These are phyloP conservation scores for Trichoderma sp. DNA, from an alignment of 2,329 filamentous ascomycete genomes.

Conservation along the genomic window DNA sequence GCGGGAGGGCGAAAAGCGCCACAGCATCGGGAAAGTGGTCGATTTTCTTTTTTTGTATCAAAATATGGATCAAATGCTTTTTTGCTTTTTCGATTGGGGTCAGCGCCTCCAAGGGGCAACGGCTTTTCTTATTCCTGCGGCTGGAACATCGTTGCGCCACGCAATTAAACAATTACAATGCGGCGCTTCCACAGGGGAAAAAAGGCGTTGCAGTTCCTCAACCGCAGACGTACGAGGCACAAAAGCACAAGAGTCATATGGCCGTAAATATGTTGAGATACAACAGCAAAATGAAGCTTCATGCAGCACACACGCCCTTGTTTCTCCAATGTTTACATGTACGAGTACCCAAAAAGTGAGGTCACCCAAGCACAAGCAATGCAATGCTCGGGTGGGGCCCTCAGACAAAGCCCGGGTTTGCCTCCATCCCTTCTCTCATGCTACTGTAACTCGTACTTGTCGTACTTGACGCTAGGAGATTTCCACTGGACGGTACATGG, in stretches of 20 bases:
- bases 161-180: slow-evolving; percentile 6
- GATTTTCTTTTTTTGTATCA: background rate
- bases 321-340: background rate
- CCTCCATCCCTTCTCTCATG: background rate
- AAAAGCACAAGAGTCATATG: background rate
- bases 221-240: background rate
- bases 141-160: slow-evolving; percentile 7
- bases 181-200: background rate
- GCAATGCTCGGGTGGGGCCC: slow-evolving; percentile 4
- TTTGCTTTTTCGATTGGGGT: background rate
- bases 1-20: background rate
- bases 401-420: slow-evolving; percentile 1
- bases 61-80: background rate
- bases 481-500: background rate
- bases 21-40: background rate
- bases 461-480: background rate
- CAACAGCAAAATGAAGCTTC: background rate
- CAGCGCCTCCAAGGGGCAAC: background rate
- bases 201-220: background rate
- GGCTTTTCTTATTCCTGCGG: slow-evolving; percentile 3
- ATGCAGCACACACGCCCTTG: background rate
- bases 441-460: background rate
- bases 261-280: background rate
- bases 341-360: background rate
- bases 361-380: background rate